Base-by-base conservation (phyloP, 257 asterid genomes). In the Scutellaria barbata region DNA sequence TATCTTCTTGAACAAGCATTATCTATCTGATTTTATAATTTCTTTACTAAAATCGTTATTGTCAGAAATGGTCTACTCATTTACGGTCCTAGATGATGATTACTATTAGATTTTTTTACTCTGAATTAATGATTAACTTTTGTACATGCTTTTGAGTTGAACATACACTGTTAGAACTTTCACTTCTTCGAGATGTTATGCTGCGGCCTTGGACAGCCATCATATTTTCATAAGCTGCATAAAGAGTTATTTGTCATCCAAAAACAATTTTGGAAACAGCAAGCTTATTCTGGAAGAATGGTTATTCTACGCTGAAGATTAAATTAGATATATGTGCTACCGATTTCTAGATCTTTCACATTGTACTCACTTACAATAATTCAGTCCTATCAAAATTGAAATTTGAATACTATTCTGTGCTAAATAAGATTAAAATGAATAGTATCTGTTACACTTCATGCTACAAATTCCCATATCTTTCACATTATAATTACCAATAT, bases 101-200 rank as follows among this genome's bases (percentile, higher is more conserved):
- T 8, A 2, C 10, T 22, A 20, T 43, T 41, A 17, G 2, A 58
- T 1, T 1, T 42, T 11, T 11, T 63, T 41, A 10, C 68, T 33
- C 47, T 60, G 50, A 43, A 11, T 41, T 70, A 56, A 56, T 69
- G 18, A 42, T 18, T 56, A 30, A 33, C 17, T 56, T 42, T 61
- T n/a, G 12, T 7, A 68, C 74, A 22, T 25, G 30, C 66, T 63
- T 59, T 46, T 73, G 3, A 8, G 11, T 73, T 45, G 12, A 14
- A n/a, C 35, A 50, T 25, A 11, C 10, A 4, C 14, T 55, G 11
- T 22, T 65, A 13, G 7, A 55, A 65, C 18, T 25, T 25, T n/a
- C 6, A 40, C 47, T 60, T 58, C 69, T 50, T 10, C 16, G n/a
- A 46, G 66, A 42, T 51, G 35, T 16, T 50, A 25, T 33, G 30